A percentile compares a stretch with the other conserved stretches of the same genome.
Conservation (phyloP, 2,329 filamentous ascomycete species). For the Aspergillus thermomutatus region DNA sequence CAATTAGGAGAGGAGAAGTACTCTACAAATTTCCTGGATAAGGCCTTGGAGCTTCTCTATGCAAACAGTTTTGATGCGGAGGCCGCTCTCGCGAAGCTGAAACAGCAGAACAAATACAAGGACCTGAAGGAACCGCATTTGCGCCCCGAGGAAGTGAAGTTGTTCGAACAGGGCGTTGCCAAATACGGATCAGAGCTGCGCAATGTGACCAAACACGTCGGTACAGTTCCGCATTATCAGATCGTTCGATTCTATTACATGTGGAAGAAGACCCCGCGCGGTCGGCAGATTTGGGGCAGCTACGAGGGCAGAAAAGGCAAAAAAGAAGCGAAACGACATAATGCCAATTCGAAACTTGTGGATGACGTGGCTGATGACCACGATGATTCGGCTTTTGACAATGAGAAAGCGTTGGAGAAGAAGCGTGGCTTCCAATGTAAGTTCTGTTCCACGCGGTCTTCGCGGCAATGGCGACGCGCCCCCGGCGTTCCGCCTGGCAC, state of each 20-base stretch:
- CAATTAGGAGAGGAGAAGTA: constrained; percentile 67
- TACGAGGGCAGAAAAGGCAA: constrained; percentile 85
- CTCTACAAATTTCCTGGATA: constrained; percentile 84
- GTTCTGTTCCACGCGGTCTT: constrained; percentile 77
- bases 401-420: constrained; percentile 72
- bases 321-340: constrained; percentile 69
- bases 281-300: constrained; percentile 84
- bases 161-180: constrained; percentile 84
- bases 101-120: constrained; percentile 62
- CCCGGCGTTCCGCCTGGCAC: constrained; percentile 72
- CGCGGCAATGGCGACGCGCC: constrained; percentile 87
- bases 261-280: constrained; percentile 92
- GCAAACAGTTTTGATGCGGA: constrained; percentile 68
- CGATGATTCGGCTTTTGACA: constrained; percentile 95
- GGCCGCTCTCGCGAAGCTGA: constrained; percentile 66
- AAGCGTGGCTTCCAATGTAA: constrained; percentile 90
- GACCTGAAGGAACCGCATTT: constrained; percentile 83
- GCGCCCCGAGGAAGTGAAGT: constrained; percentile 73
- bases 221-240: constrained; percentile 70
- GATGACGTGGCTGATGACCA: constrained; percentile 90
- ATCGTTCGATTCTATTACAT: constrained; percentile 94
- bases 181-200: constrained; percentile 91
- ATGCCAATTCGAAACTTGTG: constrained; percentile 69
- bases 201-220: constrained; percentile 75
- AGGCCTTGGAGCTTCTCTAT: constrained; percentile 72